These are phyloP conservation scores for Ceratocystis variospora DNA, from an alignment of 2,329 filamentous ascomycete genomes.

Conservation along the genomic window DNA sequence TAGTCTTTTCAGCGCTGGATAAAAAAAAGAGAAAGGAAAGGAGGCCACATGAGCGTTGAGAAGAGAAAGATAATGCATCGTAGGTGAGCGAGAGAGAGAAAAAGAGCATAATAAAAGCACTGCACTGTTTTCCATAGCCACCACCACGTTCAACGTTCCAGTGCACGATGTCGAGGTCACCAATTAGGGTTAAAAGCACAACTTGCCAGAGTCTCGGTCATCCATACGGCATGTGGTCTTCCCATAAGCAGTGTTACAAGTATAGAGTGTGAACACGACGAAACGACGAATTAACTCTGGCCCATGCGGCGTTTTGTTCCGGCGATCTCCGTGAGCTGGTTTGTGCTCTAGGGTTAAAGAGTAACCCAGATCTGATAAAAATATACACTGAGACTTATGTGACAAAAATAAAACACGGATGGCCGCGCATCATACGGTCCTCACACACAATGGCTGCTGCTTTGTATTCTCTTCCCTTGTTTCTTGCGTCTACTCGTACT, in stretches of 20 bases:
- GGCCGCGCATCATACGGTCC: background rate
- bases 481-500: background rate
- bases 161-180: background rate
- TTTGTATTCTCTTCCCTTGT: background rate
- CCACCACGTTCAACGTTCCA: background rate
- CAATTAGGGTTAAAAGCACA: background rate
- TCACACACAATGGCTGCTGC: background rate
- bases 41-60: background rate
- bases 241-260: background rate
- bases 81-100: background rate
- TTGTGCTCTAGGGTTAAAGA: slow-evolving; percentile 1
- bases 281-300: background rate
- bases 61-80: no score
- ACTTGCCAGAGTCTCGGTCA: no score
- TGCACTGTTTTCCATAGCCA: background rate
- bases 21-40: background rate
- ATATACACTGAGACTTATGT: background rate
- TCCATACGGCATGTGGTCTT: no score
- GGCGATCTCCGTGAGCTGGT: slow-evolving; percentile 8
- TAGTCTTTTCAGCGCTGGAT: background rate
- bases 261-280: background rate
- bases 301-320: background rate
- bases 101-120: background rate
- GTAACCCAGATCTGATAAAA: slow-evolving; percentile 9
- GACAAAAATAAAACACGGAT: slow-evolving; percentile 2